Percentiles rank a stretch among this genome's conserved stretches.
Evolutionary conservation across 225 moss, liverwort and hornwort genomes (phyloP).

Genomic region (Straminergon stramineum): DNA sequence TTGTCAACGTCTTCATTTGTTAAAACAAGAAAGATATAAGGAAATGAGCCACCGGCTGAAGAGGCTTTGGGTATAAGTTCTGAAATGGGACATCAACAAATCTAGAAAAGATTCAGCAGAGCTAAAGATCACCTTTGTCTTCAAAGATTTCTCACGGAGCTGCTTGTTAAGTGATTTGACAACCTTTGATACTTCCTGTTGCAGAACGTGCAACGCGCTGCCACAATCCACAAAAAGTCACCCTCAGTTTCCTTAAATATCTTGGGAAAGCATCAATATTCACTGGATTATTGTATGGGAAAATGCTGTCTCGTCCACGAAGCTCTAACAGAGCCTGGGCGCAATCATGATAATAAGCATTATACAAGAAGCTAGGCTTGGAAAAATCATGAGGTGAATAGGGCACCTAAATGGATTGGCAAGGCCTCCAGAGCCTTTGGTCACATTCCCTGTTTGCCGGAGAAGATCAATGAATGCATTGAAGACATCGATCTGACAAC

Average conservation of each 20-base stretch:
- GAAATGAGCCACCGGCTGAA: not conserved
- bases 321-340: not conserved
- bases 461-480: slow-evolving; percentile 98
- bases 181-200: slow-evolving; percentile 95
- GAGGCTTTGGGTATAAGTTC: not conserved
- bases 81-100: not conserved
- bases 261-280: not conserved
- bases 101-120: not conserved
- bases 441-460: slow-evolving; percentile 93
- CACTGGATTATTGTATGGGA: not conserved
- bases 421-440: slow-evolving; percentile 81
- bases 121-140: slow-evolving; percentile 72
- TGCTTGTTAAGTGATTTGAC: slow-evolving; percentile 97
- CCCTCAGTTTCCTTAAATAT: not conserved
- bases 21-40: not conserved
- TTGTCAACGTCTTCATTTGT: not conserved
- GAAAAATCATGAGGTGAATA: not conserved
- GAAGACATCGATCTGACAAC: slow-evolving; percentile 87
- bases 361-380: not conserved
- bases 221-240: slow-evolving; percentile 18
- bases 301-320: slow-evolving; percentile 1
- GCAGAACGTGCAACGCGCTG: slow-evolving; percentile 81
- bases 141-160: slow-evolving; percentile 89
- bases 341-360: not conserved
- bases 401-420: slow-evolving; percentile 65